A percentile compares a stretch with the other conserved stretches of the same genome.
Evolutionary conservation across 2,329 filamentous ascomycete genomes (phyloP).

Genomic region (Calonectria leucothoes): DNA sequence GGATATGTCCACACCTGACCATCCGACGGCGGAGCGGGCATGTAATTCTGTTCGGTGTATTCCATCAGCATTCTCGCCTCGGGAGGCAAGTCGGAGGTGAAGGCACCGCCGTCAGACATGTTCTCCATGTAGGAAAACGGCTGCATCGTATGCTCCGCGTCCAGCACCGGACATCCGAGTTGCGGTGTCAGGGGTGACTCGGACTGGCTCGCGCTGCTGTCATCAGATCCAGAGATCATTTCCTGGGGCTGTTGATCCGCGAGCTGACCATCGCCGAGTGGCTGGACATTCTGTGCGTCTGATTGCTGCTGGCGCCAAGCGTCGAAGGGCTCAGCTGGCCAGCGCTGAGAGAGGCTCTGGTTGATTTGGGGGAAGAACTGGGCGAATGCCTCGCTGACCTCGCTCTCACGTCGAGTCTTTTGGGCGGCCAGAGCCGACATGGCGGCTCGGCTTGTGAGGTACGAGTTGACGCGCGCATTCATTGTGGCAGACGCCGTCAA

Average conservation of each 20-base stretch:
- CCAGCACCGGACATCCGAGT: neutral
- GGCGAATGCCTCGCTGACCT: conserved; percentile 60
- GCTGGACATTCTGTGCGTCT: too few relatives aligned
- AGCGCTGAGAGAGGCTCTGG: conserved; percentile 39
- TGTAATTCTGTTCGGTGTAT: too few relatives aligned
- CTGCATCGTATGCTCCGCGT: too few relatives aligned
- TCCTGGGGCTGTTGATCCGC: neutral
- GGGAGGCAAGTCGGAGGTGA: neutral
- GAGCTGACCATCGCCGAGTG: too few relatives aligned
- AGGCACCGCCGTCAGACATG: neutral
- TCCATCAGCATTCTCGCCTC: neutral
- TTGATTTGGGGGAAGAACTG: conserved; percentile 56
- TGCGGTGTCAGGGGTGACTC: neutral
- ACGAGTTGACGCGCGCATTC: conserved; percentile 68
- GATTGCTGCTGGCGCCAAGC: neutral
- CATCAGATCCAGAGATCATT: neutral
- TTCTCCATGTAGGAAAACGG: neutral
- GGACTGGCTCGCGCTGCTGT: neutral
- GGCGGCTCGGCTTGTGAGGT: conserved; percentile 54
- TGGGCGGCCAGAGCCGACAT: conserved; percentile 54
- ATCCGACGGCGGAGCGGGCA: neutral
- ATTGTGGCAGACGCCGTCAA: conserved; percentile 71
- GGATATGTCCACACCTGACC: neutral
- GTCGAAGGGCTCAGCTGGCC: conserved; percentile 10
- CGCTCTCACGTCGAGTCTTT: conserved; percentile 55